These are phyloP conservation scores for Penicillium sp. DNA, from an alignment of 2,329 filamentous ascomycete species.

Conservation along the genomic window DNA sequence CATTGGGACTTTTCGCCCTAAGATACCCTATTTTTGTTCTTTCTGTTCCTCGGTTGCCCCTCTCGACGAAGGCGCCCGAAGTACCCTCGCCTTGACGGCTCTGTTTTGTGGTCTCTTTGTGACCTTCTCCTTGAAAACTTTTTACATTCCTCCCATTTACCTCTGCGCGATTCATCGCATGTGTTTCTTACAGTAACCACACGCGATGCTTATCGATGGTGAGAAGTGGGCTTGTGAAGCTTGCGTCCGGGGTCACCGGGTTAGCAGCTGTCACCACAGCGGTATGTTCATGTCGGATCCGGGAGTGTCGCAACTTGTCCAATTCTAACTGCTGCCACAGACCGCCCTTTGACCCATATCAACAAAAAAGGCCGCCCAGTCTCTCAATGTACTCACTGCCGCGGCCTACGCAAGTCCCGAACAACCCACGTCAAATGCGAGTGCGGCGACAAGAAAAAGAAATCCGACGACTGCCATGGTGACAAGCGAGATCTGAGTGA, in stretches of 20 bases:
- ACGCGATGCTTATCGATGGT: constrained; percentile 78
- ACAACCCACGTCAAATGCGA: constrained; percentile 94
- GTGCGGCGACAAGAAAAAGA: constrained; percentile 88
- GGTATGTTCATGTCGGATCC: constrained; percentile 60
- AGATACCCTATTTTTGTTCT: constrained; percentile 36
- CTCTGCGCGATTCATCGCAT: constrained; percentile 40
- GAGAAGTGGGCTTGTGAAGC: constrained; percentile 98
- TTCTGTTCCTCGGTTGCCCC: constrained; percentile 24
- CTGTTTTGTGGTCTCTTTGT: constrained; percentile 13
- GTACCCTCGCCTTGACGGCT: constrained; percentile 35
- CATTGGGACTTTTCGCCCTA: constrained; percentile 31
- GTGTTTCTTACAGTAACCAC: constrained; percentile 37
- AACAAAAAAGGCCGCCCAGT: constrained; percentile 97
- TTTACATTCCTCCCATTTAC: constrained; percentile 13
- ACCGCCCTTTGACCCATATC: constrained; percentile 88
- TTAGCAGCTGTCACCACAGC: constrained; percentile 96
- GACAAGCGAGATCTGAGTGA: constrained; percentile 37
- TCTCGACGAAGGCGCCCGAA: constrained; percentile 28
- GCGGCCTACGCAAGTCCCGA: constrained; percentile 91
- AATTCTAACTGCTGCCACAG: constrained; percentile 47
- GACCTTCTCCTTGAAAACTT: constrained; percentile 8
- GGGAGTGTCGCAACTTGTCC: no score
- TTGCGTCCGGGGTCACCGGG: constrained; percentile 96
- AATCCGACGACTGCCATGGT: constrained; percentile 38
- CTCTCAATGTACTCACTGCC: constrained; percentile 96